phyloP scores from a whole-genome alignment of 108 stramenopile genomes.

The Skeletonema menzelii region DNA sequence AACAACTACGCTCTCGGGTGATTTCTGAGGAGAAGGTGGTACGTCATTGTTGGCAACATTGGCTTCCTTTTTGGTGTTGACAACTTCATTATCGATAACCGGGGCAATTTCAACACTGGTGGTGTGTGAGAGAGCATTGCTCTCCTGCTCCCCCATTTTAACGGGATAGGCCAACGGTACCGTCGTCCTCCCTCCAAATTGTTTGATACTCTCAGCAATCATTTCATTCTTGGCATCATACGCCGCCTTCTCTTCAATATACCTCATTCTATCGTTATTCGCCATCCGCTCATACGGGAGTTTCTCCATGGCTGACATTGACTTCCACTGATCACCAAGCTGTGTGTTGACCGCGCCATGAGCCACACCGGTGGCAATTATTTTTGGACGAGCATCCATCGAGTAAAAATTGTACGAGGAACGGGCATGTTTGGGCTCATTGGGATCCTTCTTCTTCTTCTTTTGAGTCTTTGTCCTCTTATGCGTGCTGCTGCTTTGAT shows the following conservation, averaged over 20 bases:
- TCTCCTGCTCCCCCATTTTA: neutral
- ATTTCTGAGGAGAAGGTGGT: neutral
- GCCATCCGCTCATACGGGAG: neutral
- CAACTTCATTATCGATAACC: neutral
- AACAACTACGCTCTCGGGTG: neutral
- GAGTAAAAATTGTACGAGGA: neutral
- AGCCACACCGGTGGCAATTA: neutral
- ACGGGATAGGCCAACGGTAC: neutral
- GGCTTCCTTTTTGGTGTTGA: neutral
- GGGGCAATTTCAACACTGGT: neutral
- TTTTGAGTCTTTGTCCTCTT: conserved; percentile 8
- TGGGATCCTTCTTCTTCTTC: neutral
- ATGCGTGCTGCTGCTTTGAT: neutral
- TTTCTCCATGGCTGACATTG: neutral
- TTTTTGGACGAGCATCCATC: neutral
- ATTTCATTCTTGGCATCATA: neutral
- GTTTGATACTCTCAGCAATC: neutral
- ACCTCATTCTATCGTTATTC: neutral
- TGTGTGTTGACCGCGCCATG: too few relatives aligned
- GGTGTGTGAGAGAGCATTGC: neutral
- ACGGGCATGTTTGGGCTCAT: neutral
- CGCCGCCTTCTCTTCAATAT: neutral
- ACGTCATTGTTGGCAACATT: neutral
- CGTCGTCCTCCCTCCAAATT: neutral
- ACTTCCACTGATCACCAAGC: neutral